phyloP scores from a whole-genome alignment of 176 grass and related monocot genomes.

The Thalia dealbata region DNA sequence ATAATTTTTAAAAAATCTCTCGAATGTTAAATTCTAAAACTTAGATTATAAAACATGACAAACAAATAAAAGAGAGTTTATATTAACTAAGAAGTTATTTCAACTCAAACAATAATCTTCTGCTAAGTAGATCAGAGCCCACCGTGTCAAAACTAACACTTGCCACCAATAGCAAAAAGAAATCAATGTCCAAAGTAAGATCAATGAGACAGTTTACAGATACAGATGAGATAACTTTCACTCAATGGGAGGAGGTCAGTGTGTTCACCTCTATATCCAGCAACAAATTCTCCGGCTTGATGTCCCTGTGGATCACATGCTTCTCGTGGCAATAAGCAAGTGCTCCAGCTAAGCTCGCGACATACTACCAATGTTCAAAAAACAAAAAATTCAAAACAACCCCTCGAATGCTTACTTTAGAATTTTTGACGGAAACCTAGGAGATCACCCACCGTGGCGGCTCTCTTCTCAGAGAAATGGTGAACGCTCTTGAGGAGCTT shows the following conservation, averaged over 20 bases:
- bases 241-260: background rate
- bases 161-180: no score
- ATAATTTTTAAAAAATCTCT: no score
- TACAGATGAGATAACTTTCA: background rate
- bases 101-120: no score
- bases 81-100: no score
- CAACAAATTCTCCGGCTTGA: constrained; percentile 92
- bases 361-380: constrained; percentile 37
- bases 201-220: background rate
- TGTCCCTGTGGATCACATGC: constrained; percentile 87
- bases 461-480: constrained; percentile 46
- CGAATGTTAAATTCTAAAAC: no score
- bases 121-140: no score
- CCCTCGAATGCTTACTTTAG: background rate
- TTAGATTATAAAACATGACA: no score
- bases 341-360: constrained; percentile 63
- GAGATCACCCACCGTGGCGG: constrained; percentile 47
- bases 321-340: constrained; percentile 91
- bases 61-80: no score
- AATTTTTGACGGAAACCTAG: background rate
- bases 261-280: constrained; percentile 62
- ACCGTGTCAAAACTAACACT: no score
- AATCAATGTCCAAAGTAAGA: no score
- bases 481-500: constrained; percentile 53
- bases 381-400: no score